Evolutionary conservation across 2,329 filamentous ascomycete genomes (phyloP).

Genomic region (Neofusicoccum laricinum): DNA sequence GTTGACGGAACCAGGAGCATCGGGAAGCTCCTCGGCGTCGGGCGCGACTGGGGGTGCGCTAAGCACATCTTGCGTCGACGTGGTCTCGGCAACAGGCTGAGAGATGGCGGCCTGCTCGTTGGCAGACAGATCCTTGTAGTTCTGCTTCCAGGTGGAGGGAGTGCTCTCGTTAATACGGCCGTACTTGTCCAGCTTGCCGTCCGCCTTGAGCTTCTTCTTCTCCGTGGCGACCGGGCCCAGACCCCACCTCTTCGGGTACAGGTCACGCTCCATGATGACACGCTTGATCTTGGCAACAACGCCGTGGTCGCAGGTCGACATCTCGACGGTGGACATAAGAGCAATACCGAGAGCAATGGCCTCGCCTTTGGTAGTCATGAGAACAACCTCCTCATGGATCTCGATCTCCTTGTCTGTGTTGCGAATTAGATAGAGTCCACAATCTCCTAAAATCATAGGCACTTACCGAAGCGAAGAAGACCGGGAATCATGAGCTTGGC

Average conservation of each 20-base stretch:
- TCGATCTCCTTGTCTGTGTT: slow-evolving; percentile 78
- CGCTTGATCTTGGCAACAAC: slow-evolving; percentile 99
- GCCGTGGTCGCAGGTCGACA: slow-evolving; percentile 94
- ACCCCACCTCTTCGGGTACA: slow-evolving; percentile 96
- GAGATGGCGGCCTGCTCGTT: slow-evolving; percentile 23
- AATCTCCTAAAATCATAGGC: background rate
- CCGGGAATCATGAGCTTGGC: slow-evolving; percentile 99
- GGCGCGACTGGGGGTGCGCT: slow-evolving; percentile 35
- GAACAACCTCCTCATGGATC: slow-evolving; percentile 90
- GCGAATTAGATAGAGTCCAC: slow-evolving; percentile 19
- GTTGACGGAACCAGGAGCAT: slow-evolving; percentile 25
- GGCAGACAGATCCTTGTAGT: slow-evolving; percentile 76
- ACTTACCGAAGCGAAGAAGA: slow-evolving; percentile 81
- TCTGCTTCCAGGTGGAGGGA: slow-evolving; percentile 85
- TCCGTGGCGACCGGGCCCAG: slow-evolving; percentile 87
- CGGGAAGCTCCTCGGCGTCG: slow-evolving; percentile 21
- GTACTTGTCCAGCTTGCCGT: slow-evolving; percentile 97
- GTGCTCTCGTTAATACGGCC: slow-evolving; percentile 90
- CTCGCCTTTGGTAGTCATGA: slow-evolving; percentile 99
- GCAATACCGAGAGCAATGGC: slow-evolving; percentile 95
- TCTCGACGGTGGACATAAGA: slow-evolving; percentile 96
- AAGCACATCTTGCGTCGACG: slow-evolving; percentile 33
- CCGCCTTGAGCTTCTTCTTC: slow-evolving; percentile 99
- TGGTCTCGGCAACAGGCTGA: slow-evolving; percentile 29
- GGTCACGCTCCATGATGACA: slow-evolving; percentile 98